Percentiles rank a stretch among this genome's conserved stretches.
phyloP scores from a whole-genome alignment of 441 rosid genomes.

The Gossypium armourianum region DNA sequence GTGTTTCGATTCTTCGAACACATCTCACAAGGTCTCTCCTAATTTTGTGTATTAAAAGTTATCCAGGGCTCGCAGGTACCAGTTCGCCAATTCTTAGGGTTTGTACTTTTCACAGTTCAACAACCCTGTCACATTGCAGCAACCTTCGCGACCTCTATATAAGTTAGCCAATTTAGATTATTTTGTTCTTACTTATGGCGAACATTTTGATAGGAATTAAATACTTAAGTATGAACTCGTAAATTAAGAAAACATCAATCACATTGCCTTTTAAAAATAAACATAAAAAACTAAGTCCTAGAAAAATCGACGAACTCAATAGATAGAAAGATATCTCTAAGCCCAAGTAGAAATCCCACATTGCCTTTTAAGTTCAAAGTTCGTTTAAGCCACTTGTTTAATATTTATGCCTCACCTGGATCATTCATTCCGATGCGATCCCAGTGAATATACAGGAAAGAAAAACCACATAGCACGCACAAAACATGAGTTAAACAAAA shows the following conservation, averaged over 20 bases:
- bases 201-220: neutral
- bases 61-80: no score
- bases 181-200: no score
- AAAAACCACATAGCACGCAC: neutral
- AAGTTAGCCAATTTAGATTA: no score
- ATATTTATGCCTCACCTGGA: neutral
- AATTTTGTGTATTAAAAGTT: no score
- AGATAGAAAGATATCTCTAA: neutral
- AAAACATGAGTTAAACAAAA: neutral
- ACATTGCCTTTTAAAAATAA: no score
- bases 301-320: neutral
- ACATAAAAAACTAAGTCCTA: neutral
- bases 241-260: no score
- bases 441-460: neutral
- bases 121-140: no score
- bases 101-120: no score
- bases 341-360: neutral
- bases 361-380: neutral
- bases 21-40: no score
- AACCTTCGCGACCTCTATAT: no score
- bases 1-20: no score
- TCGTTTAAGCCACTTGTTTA: neutral
- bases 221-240: neutral
- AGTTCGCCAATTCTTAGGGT: no score
- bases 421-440: neutral